These are phyloP conservation scores for Aspergillus terreus DNA, from an alignment of 2,329 filamentous ascomycete genomes.

Conservation along the genomic window DNA sequence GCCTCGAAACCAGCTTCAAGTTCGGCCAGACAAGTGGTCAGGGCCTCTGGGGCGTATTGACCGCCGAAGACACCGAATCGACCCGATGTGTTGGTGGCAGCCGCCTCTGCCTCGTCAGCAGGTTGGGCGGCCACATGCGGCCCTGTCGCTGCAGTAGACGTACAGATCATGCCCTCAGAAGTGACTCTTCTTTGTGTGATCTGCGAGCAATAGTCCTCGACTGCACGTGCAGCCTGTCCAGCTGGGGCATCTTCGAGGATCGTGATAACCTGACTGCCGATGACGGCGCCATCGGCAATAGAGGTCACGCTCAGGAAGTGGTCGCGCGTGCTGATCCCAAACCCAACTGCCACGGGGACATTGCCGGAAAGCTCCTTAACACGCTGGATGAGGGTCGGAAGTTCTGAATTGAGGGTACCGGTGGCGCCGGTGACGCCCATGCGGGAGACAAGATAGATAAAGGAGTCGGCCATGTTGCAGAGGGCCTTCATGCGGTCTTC, in stretches of 20 bases:
- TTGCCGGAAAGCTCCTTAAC: constrained; percentile 87
- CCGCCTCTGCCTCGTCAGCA: constrained; percentile 26
- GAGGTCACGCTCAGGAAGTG: constrained; percentile 79
- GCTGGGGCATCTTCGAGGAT: constrained; percentile 63
- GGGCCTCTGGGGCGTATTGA: constrained; percentile 89
- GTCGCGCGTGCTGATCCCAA: constrained; percentile 87
- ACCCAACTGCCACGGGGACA: constrained; percentile 83
- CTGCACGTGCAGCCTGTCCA: constrained; percentile 62
- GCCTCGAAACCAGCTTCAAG: constrained; percentile 84
- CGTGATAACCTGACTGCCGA: constrained; percentile 87
- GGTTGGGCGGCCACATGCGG: background rate
- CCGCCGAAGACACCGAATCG: constrained; percentile 92
- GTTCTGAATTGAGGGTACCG: constrained; percentile 70
- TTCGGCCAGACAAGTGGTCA: constrained; percentile 89
- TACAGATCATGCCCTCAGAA: constrained; percentile 16
- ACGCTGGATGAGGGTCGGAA: constrained; percentile 72
- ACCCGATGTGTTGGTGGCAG: constrained; percentile 50
- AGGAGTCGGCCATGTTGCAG: constrained; percentile 90
- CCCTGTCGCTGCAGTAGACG: background rate
- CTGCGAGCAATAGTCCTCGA: constrained; percentile 78
- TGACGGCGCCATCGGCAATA: constrained; percentile 86
- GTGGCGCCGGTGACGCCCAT: constrained; percentile 91
- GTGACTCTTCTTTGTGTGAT: constrained; percentile 50
- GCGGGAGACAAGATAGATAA: constrained; percentile 93
- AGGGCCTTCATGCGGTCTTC: constrained; percentile 86